phyloP scores from a whole-genome alignment of 225 moss, liverwort and hornwort species.

The Asterella californica region DNA sequence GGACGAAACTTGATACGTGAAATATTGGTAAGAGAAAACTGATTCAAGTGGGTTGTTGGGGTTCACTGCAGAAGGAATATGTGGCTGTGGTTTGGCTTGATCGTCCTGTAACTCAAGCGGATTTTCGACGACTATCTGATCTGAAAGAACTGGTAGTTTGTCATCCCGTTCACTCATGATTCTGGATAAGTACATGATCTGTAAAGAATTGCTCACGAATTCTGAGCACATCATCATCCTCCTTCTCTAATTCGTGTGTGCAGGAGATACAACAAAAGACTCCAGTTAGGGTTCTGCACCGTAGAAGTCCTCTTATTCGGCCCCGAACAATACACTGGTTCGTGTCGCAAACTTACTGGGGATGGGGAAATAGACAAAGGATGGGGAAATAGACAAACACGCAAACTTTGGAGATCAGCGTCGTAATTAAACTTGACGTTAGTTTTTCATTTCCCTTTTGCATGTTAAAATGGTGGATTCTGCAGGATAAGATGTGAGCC shows the following conservation, averaged over 20 bases:
- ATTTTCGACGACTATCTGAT: constrained; percentile 69
- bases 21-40: background rate
- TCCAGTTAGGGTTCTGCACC: constrained; percentile 86
- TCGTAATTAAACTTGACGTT: background rate
- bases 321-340: constrained; percentile 89
- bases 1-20: background rate
- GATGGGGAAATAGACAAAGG: no score
- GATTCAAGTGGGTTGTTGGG: background rate
- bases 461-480: background rate
- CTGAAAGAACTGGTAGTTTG: constrained; percentile 73
- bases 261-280: constrained; percentile 94
- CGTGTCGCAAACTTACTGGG: constrained; percentile 4
- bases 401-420: background rate
- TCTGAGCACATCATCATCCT: background rate
- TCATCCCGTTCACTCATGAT: background rate
- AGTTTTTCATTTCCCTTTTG: background rate
- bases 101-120: constrained; percentile 62
- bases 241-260: constrained; percentile 1
- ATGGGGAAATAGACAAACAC: background rate
- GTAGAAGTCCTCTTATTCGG: constrained; percentile 86
- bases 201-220: background rate
- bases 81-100: constrained; percentile 96
- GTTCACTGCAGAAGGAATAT: constrained; percentile 74
- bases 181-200: background rate
- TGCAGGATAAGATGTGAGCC: constrained; percentile 94